Conservation (phyloP, 257 asterid species). For the Salvia hispanica region DNA sequence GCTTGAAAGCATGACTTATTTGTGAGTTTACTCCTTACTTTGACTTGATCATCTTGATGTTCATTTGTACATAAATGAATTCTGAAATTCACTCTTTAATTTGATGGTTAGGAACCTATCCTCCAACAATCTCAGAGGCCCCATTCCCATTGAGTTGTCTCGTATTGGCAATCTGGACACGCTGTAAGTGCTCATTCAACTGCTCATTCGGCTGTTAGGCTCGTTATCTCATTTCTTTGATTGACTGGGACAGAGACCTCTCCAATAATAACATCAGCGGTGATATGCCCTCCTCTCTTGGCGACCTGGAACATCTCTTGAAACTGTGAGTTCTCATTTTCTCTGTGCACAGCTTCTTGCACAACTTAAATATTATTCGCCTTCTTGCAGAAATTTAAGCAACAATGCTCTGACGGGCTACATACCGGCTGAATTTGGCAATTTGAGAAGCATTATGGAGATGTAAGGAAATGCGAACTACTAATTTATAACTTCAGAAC, state of each 20-base stretch:
- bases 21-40: constrained; percentile 52
- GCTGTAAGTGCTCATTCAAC: constrained; percentile 54
- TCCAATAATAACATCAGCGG: constrained; percentile 79
- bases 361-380: constrained; percentile 2
- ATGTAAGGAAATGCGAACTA: constrained; percentile 52
- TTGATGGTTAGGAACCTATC: constrained; percentile 66
- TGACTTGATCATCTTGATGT: not conserved
- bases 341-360: no score
- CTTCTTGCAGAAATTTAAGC: constrained; percentile 70
- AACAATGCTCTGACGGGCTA: constrained; percentile 63
- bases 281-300: constrained; percentile 77
- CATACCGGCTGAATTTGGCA: constrained; percentile 89
- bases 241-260: constrained; percentile 61
- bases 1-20: constrained; percentile 94
- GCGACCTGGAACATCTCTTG: constrained; percentile 96
- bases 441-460: constrained; percentile 87
- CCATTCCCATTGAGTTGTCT: constrained; percentile 88
- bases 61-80: no score
- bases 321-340: constrained; percentile 62
- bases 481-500: not conserved
- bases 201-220: not conserved
- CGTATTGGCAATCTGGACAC: constrained; percentile 94
- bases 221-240: not conserved
- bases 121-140: constrained; percentile 67
- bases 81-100: not conserved